Evolutionary conservation across 2,329 filamentous ascomycete species (phyloP).

Genomic region (Pseudophaeomoniella oleicola): DNA sequence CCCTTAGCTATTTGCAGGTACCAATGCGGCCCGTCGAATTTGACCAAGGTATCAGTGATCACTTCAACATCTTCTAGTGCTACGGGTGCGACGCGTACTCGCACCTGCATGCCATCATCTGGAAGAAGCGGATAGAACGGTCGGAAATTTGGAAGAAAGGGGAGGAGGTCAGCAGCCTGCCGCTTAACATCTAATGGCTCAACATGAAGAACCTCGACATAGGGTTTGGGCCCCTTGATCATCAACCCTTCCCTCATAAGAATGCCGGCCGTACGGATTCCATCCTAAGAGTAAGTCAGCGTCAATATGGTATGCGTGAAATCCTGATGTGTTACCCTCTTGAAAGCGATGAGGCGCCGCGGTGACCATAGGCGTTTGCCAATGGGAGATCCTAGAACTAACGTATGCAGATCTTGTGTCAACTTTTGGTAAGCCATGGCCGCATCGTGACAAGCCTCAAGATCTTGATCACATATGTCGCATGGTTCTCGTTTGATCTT

Average conservation of each 20-base stretch:
- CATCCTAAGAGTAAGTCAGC: conserved; percentile 40
- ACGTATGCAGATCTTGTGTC: conserved; percentile 67
- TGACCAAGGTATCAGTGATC: conserved; percentile 55
- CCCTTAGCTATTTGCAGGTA: conserved; percentile 35
- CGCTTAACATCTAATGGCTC: conserved; percentile 52
- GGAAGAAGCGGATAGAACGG: conserved; percentile 54
- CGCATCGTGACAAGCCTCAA: conserved; percentile 69
- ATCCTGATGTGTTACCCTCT: conserved; percentile 29
- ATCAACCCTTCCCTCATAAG: conserved; percentile 58
- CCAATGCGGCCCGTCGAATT: conserved; percentile 32
- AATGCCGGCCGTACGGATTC: conserved; percentile 68
- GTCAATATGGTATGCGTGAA: conserved; percentile 5
- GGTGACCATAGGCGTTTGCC: conserved; percentile 65
- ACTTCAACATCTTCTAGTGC: conserved; percentile 70
- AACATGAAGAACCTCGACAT: conserved; percentile 66
- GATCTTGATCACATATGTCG: conserved; percentile 61
- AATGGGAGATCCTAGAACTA: conserved; percentile 63
- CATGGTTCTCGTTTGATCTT: conserved; percentile 82
- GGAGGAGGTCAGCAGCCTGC: conserved; percentile 71
- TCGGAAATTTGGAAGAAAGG: conserved; percentile 62
- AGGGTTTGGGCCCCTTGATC: conserved; percentile 50
- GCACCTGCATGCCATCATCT: conserved; percentile 50
- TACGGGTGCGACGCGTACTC: conserved; percentile 53
- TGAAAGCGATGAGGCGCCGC: conserved; percentile 70
- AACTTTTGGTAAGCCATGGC: conserved; percentile 65